These are phyloP conservation scores for Candolleomyces efflorescens DNA, from an alignment of 768 basidiomycete species.

Conservation along the genomic window DNA sequence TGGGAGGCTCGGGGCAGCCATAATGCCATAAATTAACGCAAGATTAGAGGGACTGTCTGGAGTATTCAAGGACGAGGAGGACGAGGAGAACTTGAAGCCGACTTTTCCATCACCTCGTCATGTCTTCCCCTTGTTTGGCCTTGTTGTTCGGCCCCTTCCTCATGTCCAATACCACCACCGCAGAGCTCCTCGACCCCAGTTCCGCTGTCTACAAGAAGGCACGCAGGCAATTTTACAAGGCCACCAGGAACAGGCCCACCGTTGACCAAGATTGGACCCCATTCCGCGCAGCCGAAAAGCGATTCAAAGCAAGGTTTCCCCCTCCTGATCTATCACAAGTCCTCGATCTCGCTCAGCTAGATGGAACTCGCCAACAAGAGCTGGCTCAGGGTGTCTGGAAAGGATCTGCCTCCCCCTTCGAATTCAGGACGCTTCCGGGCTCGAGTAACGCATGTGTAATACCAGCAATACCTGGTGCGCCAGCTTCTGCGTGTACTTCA, in stretches of 20 bases:
- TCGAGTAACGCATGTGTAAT: slow-evolving; percentile 36
- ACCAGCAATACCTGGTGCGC: slow-evolving; percentile 54
- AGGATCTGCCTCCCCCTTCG: slow-evolving; percentile 36
- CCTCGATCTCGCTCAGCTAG: slow-evolving; percentile 59
- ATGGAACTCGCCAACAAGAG: slow-evolving; percentile 36
- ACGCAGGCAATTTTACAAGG: slow-evolving; percentile 51
- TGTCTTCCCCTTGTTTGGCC: slow-evolving; percentile 23
- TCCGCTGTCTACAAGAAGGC: slow-evolving; percentile 57
- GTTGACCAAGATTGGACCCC: slow-evolving; percentile 61
- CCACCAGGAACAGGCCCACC: slow-evolving; percentile 49
- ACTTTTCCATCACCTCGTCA: neutral
- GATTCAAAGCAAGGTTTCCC: slow-evolving; percentile 74
- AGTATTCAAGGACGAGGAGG: slow-evolving; percentile 1
- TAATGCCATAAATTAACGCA: slow-evolving; percentile 54
- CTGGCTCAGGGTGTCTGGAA: slow-evolving; percentile 42
- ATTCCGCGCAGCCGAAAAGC: slow-evolving; percentile 76
- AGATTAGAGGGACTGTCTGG: neutral
- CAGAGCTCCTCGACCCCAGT: slow-evolving; percentile 38
- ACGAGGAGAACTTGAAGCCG: neutral
- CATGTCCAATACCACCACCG: slow-evolving; percentile 22
- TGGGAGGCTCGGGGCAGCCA: slow-evolving; percentile 61
- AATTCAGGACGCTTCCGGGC: slow-evolving; percentile 24
- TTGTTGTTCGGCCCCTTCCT: slow-evolving; percentile 18
- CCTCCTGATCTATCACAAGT: slow-evolving; percentile 68
- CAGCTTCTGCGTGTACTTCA: slow-evolving; percentile 1